A percentile compares a stretch with the other conserved stretches of the same genome.
Conservation (phyloP, 257 asterid species). For the Catharanthus roseus region DNA sequence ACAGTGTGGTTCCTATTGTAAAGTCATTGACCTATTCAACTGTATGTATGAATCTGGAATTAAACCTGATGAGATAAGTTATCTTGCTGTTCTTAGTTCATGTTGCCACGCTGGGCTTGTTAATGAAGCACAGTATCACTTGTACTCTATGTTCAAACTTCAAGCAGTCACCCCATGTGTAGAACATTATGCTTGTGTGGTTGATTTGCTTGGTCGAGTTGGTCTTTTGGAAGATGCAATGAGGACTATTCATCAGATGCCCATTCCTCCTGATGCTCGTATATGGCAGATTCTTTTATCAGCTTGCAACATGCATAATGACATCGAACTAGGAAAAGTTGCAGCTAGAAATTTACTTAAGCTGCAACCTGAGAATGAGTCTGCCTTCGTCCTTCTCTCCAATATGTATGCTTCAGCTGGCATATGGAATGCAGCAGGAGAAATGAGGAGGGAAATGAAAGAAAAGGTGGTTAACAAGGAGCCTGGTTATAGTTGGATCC, state of each 20-base stretch:
- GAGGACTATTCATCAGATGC: slow-evolving; percentile 15
- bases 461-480: slow-evolving; percentile 13
- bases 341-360: slow-evolving; percentile 17
- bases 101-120: slow-evolving; percentile 24
- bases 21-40: slow-evolving; percentile 11
- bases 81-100: slow-evolving; percentile 20
- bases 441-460: slow-evolving; percentile 20
- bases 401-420: slow-evolving; percentile 25
- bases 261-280: slow-evolving; percentile 19
- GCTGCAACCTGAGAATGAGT: slow-evolving; percentile 21
- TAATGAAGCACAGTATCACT: slow-evolving; percentile 16
- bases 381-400: slow-evolving; percentile 20
- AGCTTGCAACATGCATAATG: slow-evolving; percentile 14
- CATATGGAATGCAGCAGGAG: slow-evolving; percentile 15
- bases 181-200: slow-evolving; percentile 26
- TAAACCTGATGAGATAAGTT: slow-evolving; percentile 21
- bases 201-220: slow-evolving; percentile 22
- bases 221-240: slow-evolving; percentile 21
- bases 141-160: slow-evolving; percentile 14
- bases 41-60: slow-evolving; percentile 5
- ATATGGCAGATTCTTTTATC: slow-evolving; percentile 23
- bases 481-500: slow-evolving; percentile 25
- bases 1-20: slow-evolving; percentile 13
- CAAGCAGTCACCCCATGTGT: slow-evolving; percentile 3
- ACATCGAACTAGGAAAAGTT: slow-evolving; percentile 18